Evolutionary conservation across 305 asterid genomes (phyloP).

Genomic region (Euphrasia arctica): DNA sequence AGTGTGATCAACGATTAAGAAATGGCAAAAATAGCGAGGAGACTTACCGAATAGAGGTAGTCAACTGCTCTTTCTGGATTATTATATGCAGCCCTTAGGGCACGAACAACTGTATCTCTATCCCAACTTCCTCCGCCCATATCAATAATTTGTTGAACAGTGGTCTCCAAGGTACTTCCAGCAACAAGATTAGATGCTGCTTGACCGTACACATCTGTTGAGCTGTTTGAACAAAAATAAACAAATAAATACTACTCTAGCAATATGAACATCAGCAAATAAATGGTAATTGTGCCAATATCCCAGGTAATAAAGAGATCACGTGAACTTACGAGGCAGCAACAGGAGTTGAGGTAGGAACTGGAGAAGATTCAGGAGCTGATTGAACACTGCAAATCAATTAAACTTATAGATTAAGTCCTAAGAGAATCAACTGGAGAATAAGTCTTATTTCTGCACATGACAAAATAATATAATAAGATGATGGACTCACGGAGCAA

Average conservation of each 20-base stretch:
- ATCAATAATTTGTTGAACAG: conserved; percentile 79
- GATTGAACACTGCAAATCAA: conserved; percentile 44
- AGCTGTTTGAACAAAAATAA: conserved; percentile 37
- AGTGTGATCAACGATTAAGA: conserved; percentile 11
- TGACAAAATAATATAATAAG: conserved; percentile 9
- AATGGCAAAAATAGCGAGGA: background rate
- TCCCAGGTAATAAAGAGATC: conserved; percentile 12
- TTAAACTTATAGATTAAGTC: background rate
- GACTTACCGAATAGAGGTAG: conserved; percentile 80
- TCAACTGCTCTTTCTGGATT: conserved; percentile 96
- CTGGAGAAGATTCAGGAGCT: conserved; percentile 51
- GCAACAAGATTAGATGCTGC: conserved; percentile 94
- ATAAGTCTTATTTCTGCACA: background rate
- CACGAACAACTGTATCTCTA: conserved; percentile 75
- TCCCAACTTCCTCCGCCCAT: conserved; percentile 99
- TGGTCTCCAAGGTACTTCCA: conserved; percentile 68
- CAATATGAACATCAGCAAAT: conserved; percentile 4
- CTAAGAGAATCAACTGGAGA: conserved; percentile 8
- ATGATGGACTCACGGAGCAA: conserved; percentile 48
- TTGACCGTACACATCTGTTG: conserved; percentile 68
- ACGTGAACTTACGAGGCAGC: conserved; percentile 51
- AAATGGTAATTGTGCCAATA: background rate
- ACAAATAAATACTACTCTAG: conserved; percentile 5
- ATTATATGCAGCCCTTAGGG: conserved; percentile 79
- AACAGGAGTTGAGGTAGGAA: conserved; percentile 36